phyloP scores from a whole-genome alignment of 2,329 filamentous ascomycete species.

The Fusarium concolor region DNA sequence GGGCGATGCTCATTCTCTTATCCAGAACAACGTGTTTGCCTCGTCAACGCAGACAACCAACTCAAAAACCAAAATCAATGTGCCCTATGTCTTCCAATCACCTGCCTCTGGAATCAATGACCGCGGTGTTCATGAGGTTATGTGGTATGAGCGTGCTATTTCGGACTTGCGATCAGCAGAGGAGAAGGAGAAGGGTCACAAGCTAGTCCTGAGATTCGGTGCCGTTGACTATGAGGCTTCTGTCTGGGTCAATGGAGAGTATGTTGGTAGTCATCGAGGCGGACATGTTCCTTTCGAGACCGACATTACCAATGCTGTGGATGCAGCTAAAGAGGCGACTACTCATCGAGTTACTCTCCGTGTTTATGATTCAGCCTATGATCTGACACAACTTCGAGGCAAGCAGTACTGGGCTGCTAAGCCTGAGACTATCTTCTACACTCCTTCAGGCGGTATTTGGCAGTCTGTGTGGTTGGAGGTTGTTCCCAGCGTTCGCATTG shows the following conservation, averaged over 20 bases:
- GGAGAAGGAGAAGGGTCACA: constrained; percentile 56
- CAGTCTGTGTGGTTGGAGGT: constrained; percentile 68
- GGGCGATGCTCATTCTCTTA: constrained; percentile 60
- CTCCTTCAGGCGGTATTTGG: constrained; percentile 68
- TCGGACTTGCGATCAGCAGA: constrained; percentile 59
- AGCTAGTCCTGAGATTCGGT: constrained; percentile 66
- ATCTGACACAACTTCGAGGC: constrained; percentile 72
- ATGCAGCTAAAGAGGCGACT: constrained; percentile 36
- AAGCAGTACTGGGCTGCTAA: constrained; percentile 75
- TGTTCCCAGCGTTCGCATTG: constrained; percentile 64
- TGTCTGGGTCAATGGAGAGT: constrained; percentile 66
- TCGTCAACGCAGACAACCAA: constrained; percentile 49
- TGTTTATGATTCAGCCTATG: constrained; percentile 72
- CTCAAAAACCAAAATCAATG: constrained; percentile 65
- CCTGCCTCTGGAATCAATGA: constrained; percentile 72
- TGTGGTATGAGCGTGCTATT: constrained; percentile 73
- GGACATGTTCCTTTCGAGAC: constrained; percentile 70
- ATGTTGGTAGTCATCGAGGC: constrained; percentile 66
- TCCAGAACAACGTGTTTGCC: constrained; percentile 58
- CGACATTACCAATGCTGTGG: constrained; percentile 65
- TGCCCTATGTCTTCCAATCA: constrained; percentile 75
- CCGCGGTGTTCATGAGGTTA: constrained; percentile 71
- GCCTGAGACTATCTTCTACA: constrained; percentile 71
- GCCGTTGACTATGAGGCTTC: constrained; percentile 72
- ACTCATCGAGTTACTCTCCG: constrained; percentile 63